Percentiles rank a stretch among this genome's conserved stretches.
Evolutionary conservation across 2,329 filamentous ascomycete species (phyloP).

Genomic region (Microdochium bolleyi): DNA sequence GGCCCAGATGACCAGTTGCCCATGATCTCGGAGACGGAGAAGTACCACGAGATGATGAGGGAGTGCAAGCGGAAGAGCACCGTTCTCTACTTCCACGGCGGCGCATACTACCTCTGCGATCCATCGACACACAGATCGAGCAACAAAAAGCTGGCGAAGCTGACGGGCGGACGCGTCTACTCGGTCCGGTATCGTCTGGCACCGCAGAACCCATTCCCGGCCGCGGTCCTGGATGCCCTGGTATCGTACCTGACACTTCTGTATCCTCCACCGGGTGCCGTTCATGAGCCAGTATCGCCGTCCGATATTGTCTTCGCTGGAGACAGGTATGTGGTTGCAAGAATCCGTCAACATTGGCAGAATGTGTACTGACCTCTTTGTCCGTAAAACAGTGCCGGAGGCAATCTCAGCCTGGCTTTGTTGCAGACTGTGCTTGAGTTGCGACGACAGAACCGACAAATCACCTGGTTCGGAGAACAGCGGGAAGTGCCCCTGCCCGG

Average conservation of each 20-base stretch:
- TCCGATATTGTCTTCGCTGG: constrained; percentile 63
- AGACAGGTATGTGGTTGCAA: constrained; percentile 42
- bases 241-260: constrained; percentile 66
- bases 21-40: constrained; percentile 50
- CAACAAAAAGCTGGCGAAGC: constrained; percentile 53
- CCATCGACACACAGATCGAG: constrained; percentile 56
- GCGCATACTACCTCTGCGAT: constrained; percentile 66
- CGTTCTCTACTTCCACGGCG: constrained; percentile 68
- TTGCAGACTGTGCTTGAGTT: constrained; percentile 63
- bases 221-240: constrained; percentile 65
- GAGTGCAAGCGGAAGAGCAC: constrained; percentile 58
- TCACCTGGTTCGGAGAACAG: constrained; percentile 53
- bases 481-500: constrained; percentile 59
- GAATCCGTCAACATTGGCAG: neutral
- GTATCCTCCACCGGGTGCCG: constrained; percentile 60
- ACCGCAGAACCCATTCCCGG: constrained; percentile 67
- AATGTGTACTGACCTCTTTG: neutral
- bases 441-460: constrained; percentile 30
- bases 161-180: constrained; percentile 61
- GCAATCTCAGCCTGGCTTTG: constrained; percentile 59
- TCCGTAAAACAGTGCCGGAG: constrained; percentile 50
- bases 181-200: constrained; percentile 68
- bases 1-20: constrained; percentile 41
- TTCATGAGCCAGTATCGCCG: constrained; percentile 58
- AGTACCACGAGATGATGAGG: constrained; percentile 59